These are phyloP conservation scores for Claviceps pusilla DNA, from an alignment of 2,329 filamentous ascomycete genomes.

Conservation along the genomic window DNA sequence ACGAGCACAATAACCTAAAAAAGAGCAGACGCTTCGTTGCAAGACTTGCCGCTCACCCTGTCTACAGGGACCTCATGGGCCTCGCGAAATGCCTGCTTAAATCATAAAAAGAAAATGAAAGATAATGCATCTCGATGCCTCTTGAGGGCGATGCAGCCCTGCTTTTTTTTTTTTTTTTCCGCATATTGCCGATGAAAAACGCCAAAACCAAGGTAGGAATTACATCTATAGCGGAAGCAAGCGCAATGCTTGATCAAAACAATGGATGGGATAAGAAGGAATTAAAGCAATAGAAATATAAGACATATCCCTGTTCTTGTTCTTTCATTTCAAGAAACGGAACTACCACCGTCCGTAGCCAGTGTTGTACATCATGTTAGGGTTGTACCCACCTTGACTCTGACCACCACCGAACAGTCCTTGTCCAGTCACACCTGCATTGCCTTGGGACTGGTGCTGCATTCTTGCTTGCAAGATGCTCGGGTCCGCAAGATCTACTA, in stretches of 20 bases:
- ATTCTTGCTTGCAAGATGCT: constrained; percentile 97
- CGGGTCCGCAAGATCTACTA: constrained; percentile 99
- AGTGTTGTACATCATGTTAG: constrained; percentile 67
- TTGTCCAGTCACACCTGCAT: constrained; percentile 60
- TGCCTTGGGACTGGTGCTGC: constrained; percentile 73
- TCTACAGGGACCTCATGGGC: constrained; percentile 12
- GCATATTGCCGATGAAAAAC: constrained; percentile 16
- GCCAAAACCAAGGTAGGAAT: constrained; percentile 9
- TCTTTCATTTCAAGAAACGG: neutral
- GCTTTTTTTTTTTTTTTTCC: neutral
- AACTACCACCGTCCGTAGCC: constrained; percentile 54
- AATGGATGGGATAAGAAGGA: constrained; percentile 5
- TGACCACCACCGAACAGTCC: constrained; percentile 78
- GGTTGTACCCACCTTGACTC: constrained; percentile 89
- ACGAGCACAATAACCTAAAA: constrained; percentile 10
- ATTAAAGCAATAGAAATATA: constrained; percentile 6
- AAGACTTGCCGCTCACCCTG: constrained; percentile 13
- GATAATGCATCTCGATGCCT: constrained; percentile 13
- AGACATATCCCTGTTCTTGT: constrained; percentile 3
- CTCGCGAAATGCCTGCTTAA: constrained; percentile 18
- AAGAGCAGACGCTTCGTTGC: constrained; percentile 17
- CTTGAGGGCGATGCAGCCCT: constrained; percentile 12
- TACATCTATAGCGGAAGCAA: constrained; percentile 7
- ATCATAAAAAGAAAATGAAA: constrained; percentile 12
- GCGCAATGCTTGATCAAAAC: constrained; percentile 11